Evolutionary conservation across 2,329 filamentous ascomycete species (phyloP), one percentile per base, ranked within the genome.

Genomic region (Nemania diffusa): DNA sequence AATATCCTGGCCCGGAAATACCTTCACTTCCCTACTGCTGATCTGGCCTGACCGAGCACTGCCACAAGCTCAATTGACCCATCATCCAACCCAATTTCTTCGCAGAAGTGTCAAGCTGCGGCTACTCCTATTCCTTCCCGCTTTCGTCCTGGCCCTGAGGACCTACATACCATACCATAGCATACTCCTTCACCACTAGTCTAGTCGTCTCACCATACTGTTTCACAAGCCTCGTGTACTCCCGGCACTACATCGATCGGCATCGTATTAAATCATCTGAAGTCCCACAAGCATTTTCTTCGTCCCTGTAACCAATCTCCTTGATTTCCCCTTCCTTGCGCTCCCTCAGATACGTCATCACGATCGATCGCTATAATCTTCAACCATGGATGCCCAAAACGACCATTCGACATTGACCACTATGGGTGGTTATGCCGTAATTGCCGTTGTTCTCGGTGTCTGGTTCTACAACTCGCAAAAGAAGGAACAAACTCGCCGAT

Each of bases 381-480:
- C 57, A 59, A 75, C 51, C 70, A 78, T 77, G 76, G 75, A 77
- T 58, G 61, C 61, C 24, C 68, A 68, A 40, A 72, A 72, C 29
- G 71, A 69, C 62, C 69, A 72, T 62, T 77, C 74, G 27, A 70
- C 72, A 55, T 57, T 73, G 51, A 78, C 75, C 73, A 80, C 79
- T 61, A 74, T 78, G 71, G 78, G 76, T 68, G 79, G 79, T 64
- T 81, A 77, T 76, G 76, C 73, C 57, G 73, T 76, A 40, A 71
- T 81, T 53, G 55, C 79, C 27, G 72, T 73, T 17, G 62, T 77
- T 48, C 70, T 71, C 44, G 78, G 73, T 56, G 69, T 73, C 46
- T 78, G 67, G 67, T 79, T 66, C 50, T 74, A 75, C 55, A 64
- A 69, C n/a, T 70, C 66, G 26, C 57, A 58, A 37, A 69, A 72